Conservation (phyloP, 1,284 basidiomycete genomes). For the Irpex lacteus region DNA sequence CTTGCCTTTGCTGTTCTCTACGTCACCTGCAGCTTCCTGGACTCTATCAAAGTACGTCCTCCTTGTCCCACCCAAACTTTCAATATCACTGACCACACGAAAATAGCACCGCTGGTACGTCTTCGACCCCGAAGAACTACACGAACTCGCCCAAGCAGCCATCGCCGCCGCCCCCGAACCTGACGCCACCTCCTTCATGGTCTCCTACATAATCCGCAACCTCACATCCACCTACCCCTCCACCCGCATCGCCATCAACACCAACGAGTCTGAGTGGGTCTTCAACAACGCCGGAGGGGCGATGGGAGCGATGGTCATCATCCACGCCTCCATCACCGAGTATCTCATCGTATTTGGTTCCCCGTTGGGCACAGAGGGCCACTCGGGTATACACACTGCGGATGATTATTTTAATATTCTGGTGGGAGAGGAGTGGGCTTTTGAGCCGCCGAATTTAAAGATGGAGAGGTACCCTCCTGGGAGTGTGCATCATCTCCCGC, state of each 20-base stretch:
- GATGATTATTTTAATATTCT: constrained; percentile 99
- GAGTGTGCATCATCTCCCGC: constrained; percentile 77
- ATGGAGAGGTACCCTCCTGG: constrained; percentile 86
- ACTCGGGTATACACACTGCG: constrained; percentile 90
- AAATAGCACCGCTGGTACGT: constrained; percentile 62
- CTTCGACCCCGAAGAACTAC: constrained; percentile 63
- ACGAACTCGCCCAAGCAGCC: constrained; percentile 70
- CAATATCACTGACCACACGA: too few species aligned
- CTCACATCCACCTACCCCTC: constrained; percentile 67
- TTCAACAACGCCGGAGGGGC: constrained; percentile 98
- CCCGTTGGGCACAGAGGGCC: constrained; percentile 94
- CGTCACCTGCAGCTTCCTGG: constrained; percentile 39
- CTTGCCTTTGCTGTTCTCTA: constrained; percentile 36
- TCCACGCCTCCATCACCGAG: constrained; percentile 93
- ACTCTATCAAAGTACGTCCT: constrained; percentile 37
- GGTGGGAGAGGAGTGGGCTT: constrained; percentile 91
- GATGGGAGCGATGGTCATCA: constrained; percentile 98
- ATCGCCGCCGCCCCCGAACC: constrained; percentile 55
- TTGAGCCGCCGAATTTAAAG: constrained; percentile 74
- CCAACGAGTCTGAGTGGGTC: constrained; percentile 82
- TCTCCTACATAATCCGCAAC: constrained; percentile 74
- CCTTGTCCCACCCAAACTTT: neutral
- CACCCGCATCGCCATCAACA: constrained; percentile 57
- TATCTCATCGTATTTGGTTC: constrained; percentile 96
- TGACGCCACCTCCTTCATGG: constrained; percentile 59